Conservation (phyloP, 768 basidiomycete genomes). For the Lactarius quietus region DNA sequence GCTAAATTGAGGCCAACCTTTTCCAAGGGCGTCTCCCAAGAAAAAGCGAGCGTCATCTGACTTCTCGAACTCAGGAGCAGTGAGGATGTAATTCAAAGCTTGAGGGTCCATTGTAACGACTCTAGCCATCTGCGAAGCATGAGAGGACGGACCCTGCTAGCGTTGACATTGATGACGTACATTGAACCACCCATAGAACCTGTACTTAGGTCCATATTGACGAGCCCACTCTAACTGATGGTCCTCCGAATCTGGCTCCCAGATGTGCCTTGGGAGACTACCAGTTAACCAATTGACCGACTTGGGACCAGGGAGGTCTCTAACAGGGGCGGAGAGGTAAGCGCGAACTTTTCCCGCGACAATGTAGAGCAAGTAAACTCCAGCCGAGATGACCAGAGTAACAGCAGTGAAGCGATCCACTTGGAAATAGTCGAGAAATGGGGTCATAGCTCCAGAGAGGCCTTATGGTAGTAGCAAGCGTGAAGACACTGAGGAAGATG, state of each 20-base stretch:
- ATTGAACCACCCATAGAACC: conserved; percentile 19
- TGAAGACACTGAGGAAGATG: no score
- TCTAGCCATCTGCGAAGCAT: background rate
- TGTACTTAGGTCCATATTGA: conserved; percentile 14
- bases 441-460: background rate
- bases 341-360: background rate
- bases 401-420: background rate
- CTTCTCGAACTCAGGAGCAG: conserved; percentile 20
- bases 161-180: background rate
- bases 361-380: conserved; percentile 6
- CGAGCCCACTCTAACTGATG: conserved; percentile 11
- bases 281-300: conserved; percentile 20
- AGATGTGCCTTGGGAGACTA: background rate
- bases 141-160: background rate
- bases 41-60: background rate
- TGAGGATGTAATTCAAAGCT: conserved; percentile 18
- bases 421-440: background rate
- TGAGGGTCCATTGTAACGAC: conserved; percentile 11
- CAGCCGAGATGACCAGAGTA: background rate
- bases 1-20: conserved; percentile 6
- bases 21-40: conserved; percentile 7
- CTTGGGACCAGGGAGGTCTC: conserved; percentile 16
- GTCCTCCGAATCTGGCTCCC: conserved; percentile 16
- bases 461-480: background rate
- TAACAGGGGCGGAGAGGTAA: conserved; percentile 6